A percentile compares a stretch with the other conserved stretches of the same genome.
Conservation (phyloP, 768 basidiomycete species). For the Naematelia encephala region DNA sequence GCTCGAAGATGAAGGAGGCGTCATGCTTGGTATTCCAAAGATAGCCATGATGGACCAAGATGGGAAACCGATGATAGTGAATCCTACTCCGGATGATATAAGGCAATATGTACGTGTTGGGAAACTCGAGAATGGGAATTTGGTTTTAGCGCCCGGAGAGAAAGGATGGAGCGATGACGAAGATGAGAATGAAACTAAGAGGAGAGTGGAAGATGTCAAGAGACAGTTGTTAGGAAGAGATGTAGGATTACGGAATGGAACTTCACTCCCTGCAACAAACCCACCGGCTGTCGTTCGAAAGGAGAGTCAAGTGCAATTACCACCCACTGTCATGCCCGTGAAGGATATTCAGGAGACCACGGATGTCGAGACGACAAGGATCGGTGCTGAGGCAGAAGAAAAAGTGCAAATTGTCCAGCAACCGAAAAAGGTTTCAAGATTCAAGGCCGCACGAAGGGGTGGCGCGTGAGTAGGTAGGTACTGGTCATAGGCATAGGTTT, state of each 20-base stretch:
- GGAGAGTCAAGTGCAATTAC: not conserved
- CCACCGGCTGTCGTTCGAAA: not conserved
- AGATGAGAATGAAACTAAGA: constrained; percentile 21
- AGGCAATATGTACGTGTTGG: constrained; percentile 33
- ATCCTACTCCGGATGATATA: constrained; percentile 38
- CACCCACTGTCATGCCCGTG: constrained; percentile 10
- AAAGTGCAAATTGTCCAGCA: constrained; percentile 5
- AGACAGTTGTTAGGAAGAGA: constrained; percentile 10
- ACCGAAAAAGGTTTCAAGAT: constrained; percentile 36
- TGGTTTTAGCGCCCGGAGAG: constrained; percentile 39
- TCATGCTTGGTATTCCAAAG: constrained; percentile 36
- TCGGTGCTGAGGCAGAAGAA: not conserved
- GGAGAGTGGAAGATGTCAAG: constrained; percentile 22
- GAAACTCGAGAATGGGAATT: constrained; percentile 42
- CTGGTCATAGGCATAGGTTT: too few species aligned
- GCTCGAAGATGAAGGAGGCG: constrained; percentile 17
- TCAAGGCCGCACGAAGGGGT: constrained; percentile 37
- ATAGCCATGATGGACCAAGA: constrained; percentile 11
- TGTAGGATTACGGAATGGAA: not conserved
- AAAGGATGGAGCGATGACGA: constrained; percentile 26
- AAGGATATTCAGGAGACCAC: not conserved
- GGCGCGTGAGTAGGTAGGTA: too few species aligned
- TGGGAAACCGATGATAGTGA: constrained; percentile 27
- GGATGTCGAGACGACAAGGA: not conserved
- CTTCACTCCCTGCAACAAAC: not conserved